Evolutionary conservation across 345 rosid species (phyloP), one percentile per base, ranked within the genome.

Genomic region (Psidium friedrichsthalianum): DNA sequence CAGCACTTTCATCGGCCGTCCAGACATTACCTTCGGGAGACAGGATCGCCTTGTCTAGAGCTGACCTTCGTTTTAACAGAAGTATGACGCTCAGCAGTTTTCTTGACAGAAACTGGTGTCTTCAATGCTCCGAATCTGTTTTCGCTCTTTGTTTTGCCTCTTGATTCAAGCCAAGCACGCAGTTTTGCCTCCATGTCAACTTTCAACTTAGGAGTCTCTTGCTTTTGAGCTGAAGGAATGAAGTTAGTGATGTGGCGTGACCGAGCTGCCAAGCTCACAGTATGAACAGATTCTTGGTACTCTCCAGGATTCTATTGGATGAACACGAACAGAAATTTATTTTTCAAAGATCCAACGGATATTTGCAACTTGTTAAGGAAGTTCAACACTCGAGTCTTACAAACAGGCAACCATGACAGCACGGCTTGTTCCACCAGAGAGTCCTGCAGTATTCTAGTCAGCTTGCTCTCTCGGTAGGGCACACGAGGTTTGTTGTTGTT

Each of bases 331-430:
- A 69, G 25, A 69, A 69, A 69, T 69, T 32, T 69, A 32, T 18
- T 36, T 83, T 2, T 53, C 14, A 51, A 14, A 22, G 54, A 29
- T 16, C 47, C 13, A 2, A 69, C 3, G 13, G 21, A 29, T 6
- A 56, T 27, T 20, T 2, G 3, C 52, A 52, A 53, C 13, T 64
- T 22, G 49, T 13, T 27, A 53, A 13, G 21, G 59, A 53, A 49
- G 6, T 69, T 69, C 47, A 20, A 36, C 25, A 36, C 25, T 69
- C 20, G 1, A 69, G 47, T 69, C 86, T 86, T 91, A 97, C 91
- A 97, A 88, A 80, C 99, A 97, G 83, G 98, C 98, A 53, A 96
- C 95, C 99, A 96, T 95, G 87, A 97, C 87, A 80, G 98, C 92
- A 49, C 89, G 91, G 61, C 96, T 97, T 55, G 92, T 94, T 85